Percentiles rank a stretch among this genome's conserved stretches.
These are phyloP conservation scores for Irpex lacteus DNA, from an alignment of 1,284 basidiomycete genomes.

Conservation along the genomic window DNA sequence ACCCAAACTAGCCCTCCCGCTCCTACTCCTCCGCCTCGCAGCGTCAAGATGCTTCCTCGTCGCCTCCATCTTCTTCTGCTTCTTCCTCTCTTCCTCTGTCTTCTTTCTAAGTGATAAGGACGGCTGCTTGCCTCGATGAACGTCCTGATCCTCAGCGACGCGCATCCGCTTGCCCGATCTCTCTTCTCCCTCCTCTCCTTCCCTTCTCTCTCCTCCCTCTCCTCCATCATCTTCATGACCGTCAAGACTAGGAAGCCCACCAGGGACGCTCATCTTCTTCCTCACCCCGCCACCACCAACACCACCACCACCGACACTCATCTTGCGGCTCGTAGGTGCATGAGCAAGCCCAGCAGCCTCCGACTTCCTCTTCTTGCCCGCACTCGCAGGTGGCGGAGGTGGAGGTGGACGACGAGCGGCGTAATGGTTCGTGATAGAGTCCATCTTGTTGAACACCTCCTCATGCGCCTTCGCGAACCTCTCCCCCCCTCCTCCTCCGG, in stretches of 20 bases:
- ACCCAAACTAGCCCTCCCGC: constrained; percentile 34
- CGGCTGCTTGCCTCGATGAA: constrained; percentile 31
- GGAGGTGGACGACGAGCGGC: constrained; percentile 40
- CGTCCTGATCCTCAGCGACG: constrained; percentile 28
- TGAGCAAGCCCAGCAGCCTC: constrained; percentile 33
- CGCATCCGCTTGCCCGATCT: constrained; percentile 42
- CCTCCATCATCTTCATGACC: constrained; percentile 39
- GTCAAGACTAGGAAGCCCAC: constrained; percentile 52
- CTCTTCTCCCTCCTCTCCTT: constrained; percentile 29
- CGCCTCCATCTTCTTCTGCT: constrained; percentile 35
- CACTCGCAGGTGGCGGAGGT: constrained; percentile 20
- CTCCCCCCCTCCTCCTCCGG: constrained; percentile 16
- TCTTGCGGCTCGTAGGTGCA: constrained; percentile 32
- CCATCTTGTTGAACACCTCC: constrained; percentile 69
- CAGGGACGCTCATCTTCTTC: constrained; percentile 46
- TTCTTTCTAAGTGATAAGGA: constrained; percentile 27
- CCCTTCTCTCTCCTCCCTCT: constrained; percentile 37
- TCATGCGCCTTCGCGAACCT: constrained; percentile 64
- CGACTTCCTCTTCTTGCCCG: constrained; percentile 41
- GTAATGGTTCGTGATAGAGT: constrained; percentile 64
- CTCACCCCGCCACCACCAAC: constrained; percentile 49
- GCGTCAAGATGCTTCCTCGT: constrained; percentile 60
- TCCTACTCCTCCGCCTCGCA: constrained; percentile 65
- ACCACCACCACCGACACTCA: constrained; percentile 33
- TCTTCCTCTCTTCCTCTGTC: constrained; percentile 31